A percentile compares a stretch with the other conserved stretches of the same genome.
phyloP scores from a whole-genome alignment of 306 rosid genomes.

The Oemleria cerasiformis region DNA sequence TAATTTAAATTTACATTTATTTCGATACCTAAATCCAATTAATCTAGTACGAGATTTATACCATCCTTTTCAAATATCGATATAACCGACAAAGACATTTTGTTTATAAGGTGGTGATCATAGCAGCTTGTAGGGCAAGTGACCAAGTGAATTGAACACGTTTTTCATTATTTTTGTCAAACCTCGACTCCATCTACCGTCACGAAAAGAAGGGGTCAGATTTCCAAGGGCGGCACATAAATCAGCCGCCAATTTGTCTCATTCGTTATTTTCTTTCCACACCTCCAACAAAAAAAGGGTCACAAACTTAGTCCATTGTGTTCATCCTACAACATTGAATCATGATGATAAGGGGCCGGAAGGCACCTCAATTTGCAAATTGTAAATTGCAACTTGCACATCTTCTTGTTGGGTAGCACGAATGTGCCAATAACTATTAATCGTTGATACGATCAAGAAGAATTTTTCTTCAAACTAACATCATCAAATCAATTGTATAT shows the following conservation, averaged over 20 bases:
- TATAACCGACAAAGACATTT: no score
- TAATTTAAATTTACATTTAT: no score
- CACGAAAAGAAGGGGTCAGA: not conserved
- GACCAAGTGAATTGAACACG: constrained; percentile 71
- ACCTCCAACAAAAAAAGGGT: not conserved
- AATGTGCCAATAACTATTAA: no score
- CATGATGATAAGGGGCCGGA: not conserved
- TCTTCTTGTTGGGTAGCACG: no score
- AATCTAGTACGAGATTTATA: no score
- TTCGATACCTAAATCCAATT: no score
- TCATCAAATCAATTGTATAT: no score
- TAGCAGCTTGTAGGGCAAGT: not conserved
- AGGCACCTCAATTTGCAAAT: no score
- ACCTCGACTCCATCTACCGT: not conserved
- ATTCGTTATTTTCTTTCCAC: constrained; percentile 7
- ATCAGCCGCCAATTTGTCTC: constrained; percentile 33
- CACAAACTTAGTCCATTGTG: not conserved
- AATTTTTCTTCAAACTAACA: no score
- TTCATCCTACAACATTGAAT: not conserved
- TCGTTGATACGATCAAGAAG: no score
- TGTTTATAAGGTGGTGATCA: no score
- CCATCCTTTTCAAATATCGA: no score
- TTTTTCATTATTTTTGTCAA: constrained; percentile 11
- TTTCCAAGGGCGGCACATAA: not conserved
- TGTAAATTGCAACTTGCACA: not conserved